Percentiles rank a stretch among this genome's conserved stretches.
phyloP scores from a whole-genome alignment of 2,329 filamentous ascomycete genomes.

The Sporothrix brunneoviolacea region DNA sequence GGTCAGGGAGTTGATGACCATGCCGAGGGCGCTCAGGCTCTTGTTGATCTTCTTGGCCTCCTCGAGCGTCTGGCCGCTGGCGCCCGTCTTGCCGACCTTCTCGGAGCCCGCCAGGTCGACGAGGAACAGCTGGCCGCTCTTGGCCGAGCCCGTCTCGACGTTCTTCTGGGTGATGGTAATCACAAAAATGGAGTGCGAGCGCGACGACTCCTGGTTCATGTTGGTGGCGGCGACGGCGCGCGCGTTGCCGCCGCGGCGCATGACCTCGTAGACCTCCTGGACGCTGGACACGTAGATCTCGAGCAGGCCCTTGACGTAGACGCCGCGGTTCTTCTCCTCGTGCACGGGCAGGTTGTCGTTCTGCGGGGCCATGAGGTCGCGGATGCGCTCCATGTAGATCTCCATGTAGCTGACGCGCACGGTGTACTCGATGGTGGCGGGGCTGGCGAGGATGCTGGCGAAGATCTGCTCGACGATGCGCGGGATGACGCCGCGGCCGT shows the following conservation, averaged over 20 bases:
- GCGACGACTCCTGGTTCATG: conserved; percentile 98
- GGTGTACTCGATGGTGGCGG: conserved; percentile 95
- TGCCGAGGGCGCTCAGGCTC: conserved; percentile 93
- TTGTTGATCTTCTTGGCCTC: conserved; percentile 99
- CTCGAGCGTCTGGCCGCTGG: conserved; percentile 92
- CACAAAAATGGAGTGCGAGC: conserved; percentile 97
- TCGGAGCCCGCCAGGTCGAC: conserved; percentile 98
- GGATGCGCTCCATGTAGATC: conserved; percentile 98
- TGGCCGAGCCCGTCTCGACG: conserved; percentile 88
- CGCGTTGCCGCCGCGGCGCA: conserved; percentile 84
- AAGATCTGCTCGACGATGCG: conserved; percentile 98
- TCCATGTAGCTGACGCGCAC: conserved; percentile 99
- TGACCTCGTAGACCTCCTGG: conserved; percentile 92
- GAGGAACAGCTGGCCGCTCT: conserved; percentile 93
- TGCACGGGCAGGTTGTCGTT: conserved; percentile 98
- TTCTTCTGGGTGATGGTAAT: conserved; percentile 98
- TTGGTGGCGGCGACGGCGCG: conserved; percentile 94
- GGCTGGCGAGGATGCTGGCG: conserved; percentile 84
- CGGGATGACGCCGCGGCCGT: conserved; percentile 87
- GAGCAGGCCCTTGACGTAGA: conserved; percentile 91
- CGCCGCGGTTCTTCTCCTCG: conserved; percentile 91
- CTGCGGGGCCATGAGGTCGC: conserved; percentile 83
- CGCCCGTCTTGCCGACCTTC: conserved; percentile 97
- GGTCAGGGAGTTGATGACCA: conserved; percentile 97
- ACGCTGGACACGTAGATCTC: conserved; percentile 96